Conservation (phyloP, 2,329 filamentous ascomycete genomes). For the Aureobasidium zeae region DNA sequence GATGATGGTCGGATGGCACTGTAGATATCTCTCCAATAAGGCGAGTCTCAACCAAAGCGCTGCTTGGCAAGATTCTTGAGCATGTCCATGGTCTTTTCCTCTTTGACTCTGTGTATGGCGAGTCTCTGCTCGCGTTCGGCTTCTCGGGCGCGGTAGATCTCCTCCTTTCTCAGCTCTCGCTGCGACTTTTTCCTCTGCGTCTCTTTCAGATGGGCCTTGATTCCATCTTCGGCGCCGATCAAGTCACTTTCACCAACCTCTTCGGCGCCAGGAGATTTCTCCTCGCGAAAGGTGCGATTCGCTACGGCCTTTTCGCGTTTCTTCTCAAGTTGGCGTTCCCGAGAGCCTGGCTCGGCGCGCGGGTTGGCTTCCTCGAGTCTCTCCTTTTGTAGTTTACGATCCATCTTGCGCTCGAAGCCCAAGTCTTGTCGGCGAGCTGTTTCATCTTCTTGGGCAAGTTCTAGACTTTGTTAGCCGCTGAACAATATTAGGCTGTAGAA, state of each 20-base stretch:
- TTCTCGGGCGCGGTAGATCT: conserved; percentile 61
- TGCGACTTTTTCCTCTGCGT: conserved; percentile 71
- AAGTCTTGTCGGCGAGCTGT: conserved; percentile 42
- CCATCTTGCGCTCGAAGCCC: conserved; percentile 52
- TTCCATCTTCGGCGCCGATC: conserved; percentile 62
- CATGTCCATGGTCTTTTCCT: conserved; percentile 77
- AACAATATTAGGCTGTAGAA: neutral
- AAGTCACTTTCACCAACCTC: conserved; percentile 66
- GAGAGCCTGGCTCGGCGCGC: conserved; percentile 71
- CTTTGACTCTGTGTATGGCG: conserved; percentile 60
- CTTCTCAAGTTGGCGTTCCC: conserved; percentile 82
- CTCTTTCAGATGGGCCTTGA: conserved; percentile 56
- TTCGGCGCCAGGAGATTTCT: conserved; percentile 52
- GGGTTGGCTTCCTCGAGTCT: conserved; percentile 72
- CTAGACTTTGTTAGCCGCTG: conserved; percentile 20
- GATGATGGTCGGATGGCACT: too few relatives aligned
- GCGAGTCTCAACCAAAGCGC: conserved; percentile 59
- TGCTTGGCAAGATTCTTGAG: conserved; percentile 68
- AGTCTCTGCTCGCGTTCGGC: conserved; percentile 75
- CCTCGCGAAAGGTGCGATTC: conserved; percentile 62
- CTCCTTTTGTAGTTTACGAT: conserved; percentile 59
- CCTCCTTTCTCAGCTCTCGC: conserved; percentile 71
- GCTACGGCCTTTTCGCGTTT: conserved; percentile 61
- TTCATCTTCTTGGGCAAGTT: conserved; percentile 44
- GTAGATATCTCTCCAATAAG: too few relatives aligned